Percentiles rank a stretch among this genome's conserved stretches.
Conservation (phyloP, 805 yeast genomes). For the Kuraishia piskuri region DNA sequence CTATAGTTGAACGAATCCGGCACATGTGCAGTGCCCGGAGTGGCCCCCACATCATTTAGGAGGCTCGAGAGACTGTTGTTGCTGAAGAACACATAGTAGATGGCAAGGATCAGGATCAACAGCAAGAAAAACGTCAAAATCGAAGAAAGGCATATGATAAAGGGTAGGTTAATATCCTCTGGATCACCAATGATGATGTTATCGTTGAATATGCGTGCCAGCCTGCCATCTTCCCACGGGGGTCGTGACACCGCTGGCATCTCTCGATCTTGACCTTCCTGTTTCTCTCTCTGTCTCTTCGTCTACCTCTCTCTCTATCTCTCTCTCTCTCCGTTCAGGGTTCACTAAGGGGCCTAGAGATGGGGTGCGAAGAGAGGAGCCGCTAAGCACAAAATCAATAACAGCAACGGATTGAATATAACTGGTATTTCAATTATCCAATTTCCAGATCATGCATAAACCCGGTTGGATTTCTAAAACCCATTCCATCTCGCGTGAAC, state of each 20-base stretch:
- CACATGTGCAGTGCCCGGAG: conserved; percentile 12
- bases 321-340: not conserved
- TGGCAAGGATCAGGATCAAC: conserved; percentile 13
- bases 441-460: not conserved
- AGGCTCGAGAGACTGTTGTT: conserved; percentile 7
- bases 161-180: conserved; percentile 7
- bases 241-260: not conserved
- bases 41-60: conserved; percentile 4
- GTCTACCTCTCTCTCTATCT: not conserved
- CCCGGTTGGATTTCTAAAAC: not conserved
- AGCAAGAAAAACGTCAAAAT: conserved; percentile 16
- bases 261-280: not conserved
- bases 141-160: conserved; percentile 14
- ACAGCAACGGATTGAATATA: not conserved
- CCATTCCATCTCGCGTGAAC: not conserved
- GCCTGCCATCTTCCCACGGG: not conserved
- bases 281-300: not conserved
- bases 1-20: conserved; percentile 16
- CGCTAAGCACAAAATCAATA: not conserved
- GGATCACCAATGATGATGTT: conserved; percentile 4
- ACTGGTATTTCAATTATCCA: too few relatives aligned
- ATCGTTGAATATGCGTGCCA: not conserved
- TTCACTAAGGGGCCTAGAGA: not conserved
- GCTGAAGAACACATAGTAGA: conserved; percentile 18
- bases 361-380: not conserved